Evolutionary conservation across 2,329 filamentous ascomycete genomes (phyloP).

Genomic region (Didymella pinodella): DNA sequence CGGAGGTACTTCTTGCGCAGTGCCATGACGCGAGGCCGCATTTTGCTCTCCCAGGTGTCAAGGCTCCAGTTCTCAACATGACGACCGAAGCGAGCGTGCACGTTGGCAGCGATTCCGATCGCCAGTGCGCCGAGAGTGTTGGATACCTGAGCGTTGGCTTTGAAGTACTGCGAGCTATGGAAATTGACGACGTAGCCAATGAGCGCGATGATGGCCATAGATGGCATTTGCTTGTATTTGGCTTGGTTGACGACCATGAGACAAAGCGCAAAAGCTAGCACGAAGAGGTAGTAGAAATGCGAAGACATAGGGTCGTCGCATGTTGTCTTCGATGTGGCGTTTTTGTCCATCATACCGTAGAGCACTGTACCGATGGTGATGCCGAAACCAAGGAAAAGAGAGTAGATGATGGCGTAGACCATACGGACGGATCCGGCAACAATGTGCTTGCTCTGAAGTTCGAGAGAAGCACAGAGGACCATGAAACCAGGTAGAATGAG

Average conservation of each 20-base stretch:
- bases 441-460: conserved; percentile 58
- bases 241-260: conserved; percentile 82
- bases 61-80: conserved; percentile 64
- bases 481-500: conserved; percentile 61
- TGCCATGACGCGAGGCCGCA: conserved; percentile 53
- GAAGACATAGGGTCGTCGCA: conserved; percentile 59
- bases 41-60: conserved; percentile 61
- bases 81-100: conserved; percentile 74
- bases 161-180: conserved; percentile 72
- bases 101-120: conserved; percentile 78
- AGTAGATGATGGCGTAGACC: conserved; percentile 63
- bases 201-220: conserved; percentile 77
- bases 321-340: conserved; percentile 55
- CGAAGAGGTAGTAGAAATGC: conserved; percentile 72
- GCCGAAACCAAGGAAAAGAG: conserved; percentile 60
- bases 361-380: conserved; percentile 61
- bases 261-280: conserved; percentile 75
- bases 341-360: conserved; percentile 58
- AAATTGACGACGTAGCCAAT: conserved; percentile 79
- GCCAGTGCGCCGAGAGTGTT: conserved; percentile 80
- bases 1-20: conserved; percentile 39
- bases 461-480: conserved; percentile 59
- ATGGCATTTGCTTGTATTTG: conserved; percentile 78
- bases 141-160: conserved; percentile 74
- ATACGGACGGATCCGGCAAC: conserved; percentile 61